A percentile compares a stretch with the other conserved stretches of the same genome.
Evolutionary conservation across 225 moss, liverwort and hornwort species (phyloP).

Genomic region (Climacium dendroides): DNA sequence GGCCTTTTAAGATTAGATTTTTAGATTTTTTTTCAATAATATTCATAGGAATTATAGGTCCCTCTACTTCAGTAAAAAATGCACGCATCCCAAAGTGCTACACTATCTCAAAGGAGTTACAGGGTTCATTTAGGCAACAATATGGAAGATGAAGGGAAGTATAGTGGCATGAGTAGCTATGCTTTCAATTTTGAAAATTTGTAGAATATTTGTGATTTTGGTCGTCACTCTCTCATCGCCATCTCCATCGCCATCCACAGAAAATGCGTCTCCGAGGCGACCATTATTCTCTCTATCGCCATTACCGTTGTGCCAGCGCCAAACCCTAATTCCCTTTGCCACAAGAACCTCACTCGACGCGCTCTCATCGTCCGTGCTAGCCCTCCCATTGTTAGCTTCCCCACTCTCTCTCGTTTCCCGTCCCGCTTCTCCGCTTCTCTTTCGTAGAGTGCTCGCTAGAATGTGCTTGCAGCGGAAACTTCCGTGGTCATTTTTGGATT

Average conservation of each 20-base stretch:
- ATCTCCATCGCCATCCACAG: background rate
- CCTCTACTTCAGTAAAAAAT: background rate
- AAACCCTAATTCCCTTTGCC: background rate
- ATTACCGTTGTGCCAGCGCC: background rate
- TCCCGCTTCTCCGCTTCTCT: background rate
- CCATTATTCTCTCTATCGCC: background rate
- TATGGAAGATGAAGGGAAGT: background rate
- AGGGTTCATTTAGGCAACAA: background rate
- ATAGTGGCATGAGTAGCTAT: rapidly evolving
- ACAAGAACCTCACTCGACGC: background rate
- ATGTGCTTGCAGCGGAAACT: background rate
- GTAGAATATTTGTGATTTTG: too few species aligned
- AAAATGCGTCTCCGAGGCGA: background rate
- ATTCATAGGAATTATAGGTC: background rate
- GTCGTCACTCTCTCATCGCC: background rate
- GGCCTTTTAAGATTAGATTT: rapidly evolving
- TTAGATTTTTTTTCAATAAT: background rate
- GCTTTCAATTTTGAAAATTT: background rate
- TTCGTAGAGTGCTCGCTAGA: background rate
- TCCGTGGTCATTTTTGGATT: background rate
- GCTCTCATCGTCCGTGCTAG: background rate
- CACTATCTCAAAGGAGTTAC: background rate
- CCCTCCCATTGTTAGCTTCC: background rate
- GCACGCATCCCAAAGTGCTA: background rate
- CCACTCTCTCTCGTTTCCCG: background rate